Evolutionary conservation across 2,329 filamentous ascomycete species (phyloP).

Genomic region (Cladosporium phlei): DNA sequence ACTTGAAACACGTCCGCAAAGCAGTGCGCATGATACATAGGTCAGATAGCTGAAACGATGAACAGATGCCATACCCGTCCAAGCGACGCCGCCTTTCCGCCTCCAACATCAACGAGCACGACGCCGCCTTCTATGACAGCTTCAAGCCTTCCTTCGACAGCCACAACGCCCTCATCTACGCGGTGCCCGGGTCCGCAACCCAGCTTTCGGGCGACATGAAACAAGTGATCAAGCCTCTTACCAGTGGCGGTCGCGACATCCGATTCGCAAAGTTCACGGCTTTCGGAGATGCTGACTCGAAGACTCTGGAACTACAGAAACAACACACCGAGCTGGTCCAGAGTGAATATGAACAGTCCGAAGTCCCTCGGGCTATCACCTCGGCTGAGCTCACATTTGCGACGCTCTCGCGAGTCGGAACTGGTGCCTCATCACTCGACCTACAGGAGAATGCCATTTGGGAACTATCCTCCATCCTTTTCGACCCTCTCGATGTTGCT

Average conservation of each 20-base stretch:
- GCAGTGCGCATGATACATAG: slow-evolving; percentile 4
- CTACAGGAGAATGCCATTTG: slow-evolving; percentile 71
- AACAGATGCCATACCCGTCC: slow-evolving; percentile 30
- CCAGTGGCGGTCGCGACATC: slow-evolving; percentile 61
- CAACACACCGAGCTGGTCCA: slow-evolving; percentile 5
- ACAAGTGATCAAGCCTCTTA: slow-evolving; percentile 53
- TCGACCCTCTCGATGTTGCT: slow-evolving; percentile 57
- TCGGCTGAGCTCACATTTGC: slow-evolving; percentile 45
- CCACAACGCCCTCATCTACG: slow-evolving; percentile 66
- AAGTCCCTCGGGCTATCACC: slow-evolving; percentile 57
- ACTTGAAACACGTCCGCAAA: too few species aligned
- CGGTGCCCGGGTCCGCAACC: slow-evolving; percentile 40
- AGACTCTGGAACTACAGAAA: slow-evolving; percentile 20
- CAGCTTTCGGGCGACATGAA: slow-evolving; percentile 48
- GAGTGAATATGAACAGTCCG: slow-evolving; percentile 21
- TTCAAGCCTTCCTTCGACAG: slow-evolving; percentile 77
- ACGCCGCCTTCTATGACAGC: slow-evolving; percentile 65
- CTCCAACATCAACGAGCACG: slow-evolving; percentile 58
- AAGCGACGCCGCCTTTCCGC: slow-evolving; percentile 35
- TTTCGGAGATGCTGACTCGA: slow-evolving; percentile 35
- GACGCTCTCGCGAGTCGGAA: slow-evolving; percentile 40
- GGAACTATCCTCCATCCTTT: slow-evolving; percentile 81
- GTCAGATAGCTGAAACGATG: slow-evolving; percentile 29
- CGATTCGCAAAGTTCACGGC: slow-evolving; percentile 60
- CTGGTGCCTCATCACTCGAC: slow-evolving; percentile 23